Evolutionary conservation across 2,329 filamentous ascomycete genomes (phyloP), one percentile per base, ranked within the genome.

Genomic region (Monilinia aucupariae): DNA sequence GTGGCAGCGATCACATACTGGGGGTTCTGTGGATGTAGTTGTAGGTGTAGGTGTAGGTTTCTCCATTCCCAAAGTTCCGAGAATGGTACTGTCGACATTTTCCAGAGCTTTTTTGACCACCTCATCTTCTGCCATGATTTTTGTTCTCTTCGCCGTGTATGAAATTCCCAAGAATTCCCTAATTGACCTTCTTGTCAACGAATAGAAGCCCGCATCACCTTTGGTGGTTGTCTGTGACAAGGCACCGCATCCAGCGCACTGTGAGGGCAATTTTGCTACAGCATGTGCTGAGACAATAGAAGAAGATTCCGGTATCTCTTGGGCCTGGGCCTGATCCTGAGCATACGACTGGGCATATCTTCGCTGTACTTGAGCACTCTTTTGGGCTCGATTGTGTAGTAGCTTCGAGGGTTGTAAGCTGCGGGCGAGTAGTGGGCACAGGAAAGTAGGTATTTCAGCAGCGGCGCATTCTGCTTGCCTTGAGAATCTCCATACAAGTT

Each of bases 1-100:
- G 74, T 97, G 92, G 71, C 94, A 99, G 71, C 94, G 85, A 69
- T 94, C 89, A 76, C 94, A 99, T 8, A 96, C 76, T 1, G 89
- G 89, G 27, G 65, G 50, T 37, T 69, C 68, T 32, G 62, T 17
- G 15, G 22, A 52, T 32, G 67, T 64, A 67, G 63, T 48, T 59
- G 34, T 17, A n/a, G 54, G 9, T 30, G 30, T 17, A n/a, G 54
- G 9, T 30, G 39, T 27, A 37, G 47, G 17, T 9, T 48, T 43
- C 20, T 64, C 64, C 7, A 69, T 52, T 34, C 63, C 65, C n/a
- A 71, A 43, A 22, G 58, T 51, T 6, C 55, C 43, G 17, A 60
- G 43, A 50, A 59, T 54, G 9, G 50, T 55, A 30, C 39, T 41
- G 15, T 64, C 64, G 27, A 70, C 64, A 50, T 69, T 69, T 56